phyloP scores from a whole-genome alignment of 2,329 filamentous ascomycete genomes.

The Alternaria sp. region DNA sequence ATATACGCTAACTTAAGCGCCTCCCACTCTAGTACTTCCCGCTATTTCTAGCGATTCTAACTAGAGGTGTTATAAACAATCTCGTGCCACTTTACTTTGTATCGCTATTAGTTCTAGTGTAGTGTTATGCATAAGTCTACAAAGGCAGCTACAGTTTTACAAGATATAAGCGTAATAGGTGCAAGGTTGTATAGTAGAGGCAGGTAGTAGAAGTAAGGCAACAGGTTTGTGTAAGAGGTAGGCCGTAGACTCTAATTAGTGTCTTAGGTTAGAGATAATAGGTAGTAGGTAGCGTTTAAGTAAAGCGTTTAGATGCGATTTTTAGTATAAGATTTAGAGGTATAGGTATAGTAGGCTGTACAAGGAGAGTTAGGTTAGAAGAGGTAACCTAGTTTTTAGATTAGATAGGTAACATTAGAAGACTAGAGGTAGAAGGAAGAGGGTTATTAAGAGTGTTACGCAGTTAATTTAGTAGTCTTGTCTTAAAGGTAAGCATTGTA shows the following conservation, averaged over 20 bases:
- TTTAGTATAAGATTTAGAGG: conserved; percentile 1
- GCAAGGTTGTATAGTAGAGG: background rate
- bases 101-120: background rate
- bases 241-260: conserved; percentile 38
- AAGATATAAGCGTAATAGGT: background rate
- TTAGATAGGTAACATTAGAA: background rate
- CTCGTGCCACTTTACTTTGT: background rate
- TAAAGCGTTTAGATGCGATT: background rate
- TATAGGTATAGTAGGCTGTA: conserved; percentile 20
- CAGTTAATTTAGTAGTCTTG: background rate
- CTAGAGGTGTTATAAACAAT: background rate
- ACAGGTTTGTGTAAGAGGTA: conserved; percentile 18
- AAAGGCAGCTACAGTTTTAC: background rate
- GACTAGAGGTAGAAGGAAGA: background rate
- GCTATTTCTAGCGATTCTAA: background rate
- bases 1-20: background rate
- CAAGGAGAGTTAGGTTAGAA: conserved; percentile 9
- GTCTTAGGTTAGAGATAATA: conserved; percentile 17
- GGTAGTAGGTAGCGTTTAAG: background rate
- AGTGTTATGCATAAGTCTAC: background rate
- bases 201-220: background rate
- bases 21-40: background rate
- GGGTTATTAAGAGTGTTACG: background rate
- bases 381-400: background rate
- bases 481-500: background rate